Conservation (phyloP, 176 grass and related monocot species). For the Oropetium thomaeum region DNA sequence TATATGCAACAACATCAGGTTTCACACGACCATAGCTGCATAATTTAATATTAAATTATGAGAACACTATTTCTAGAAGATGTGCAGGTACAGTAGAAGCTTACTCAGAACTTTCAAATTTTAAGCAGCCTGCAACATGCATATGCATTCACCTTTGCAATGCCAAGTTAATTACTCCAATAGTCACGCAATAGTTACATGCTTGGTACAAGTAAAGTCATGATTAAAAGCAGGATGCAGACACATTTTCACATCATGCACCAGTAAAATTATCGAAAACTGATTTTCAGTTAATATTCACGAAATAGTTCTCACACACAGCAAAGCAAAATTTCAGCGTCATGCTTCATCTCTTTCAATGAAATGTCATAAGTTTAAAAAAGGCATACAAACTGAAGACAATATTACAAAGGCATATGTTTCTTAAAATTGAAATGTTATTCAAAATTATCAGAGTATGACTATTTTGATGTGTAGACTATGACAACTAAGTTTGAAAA, state of each 20-base stretch:
- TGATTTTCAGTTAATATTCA: neutral
- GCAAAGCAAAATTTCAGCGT: neutral
- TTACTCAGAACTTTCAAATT: neutral
- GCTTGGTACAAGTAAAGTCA: neutral
- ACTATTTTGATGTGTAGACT: neutral
- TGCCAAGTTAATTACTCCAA: neutral
- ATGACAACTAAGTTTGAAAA: neutral
- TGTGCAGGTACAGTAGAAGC: neutral
- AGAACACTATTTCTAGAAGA: slow-evolving; percentile 32
- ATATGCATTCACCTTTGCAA: neutral
- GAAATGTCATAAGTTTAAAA: neutral
- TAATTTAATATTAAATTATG: slow-evolving; percentile 26
- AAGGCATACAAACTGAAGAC: neutral
- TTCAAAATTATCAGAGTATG: neutral
- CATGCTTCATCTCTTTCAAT: slow-evolving; percentile 1
- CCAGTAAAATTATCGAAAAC: slow-evolving; percentile 4
- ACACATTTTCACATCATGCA: neutral
- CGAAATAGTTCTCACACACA: neutral
- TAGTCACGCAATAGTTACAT: neutral
- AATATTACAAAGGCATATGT: slow-evolving; percentile 5
- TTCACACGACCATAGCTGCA: slow-evolving; percentile 94
- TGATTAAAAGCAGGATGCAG: neutral
- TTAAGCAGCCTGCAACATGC: neutral
- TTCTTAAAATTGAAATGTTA: neutral
- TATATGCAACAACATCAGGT: slow-evolving; percentile 94